phyloP scores from a whole-genome alignment of 768 basidiomycete genomes.

The Hemileccinum impolitum region DNA sequence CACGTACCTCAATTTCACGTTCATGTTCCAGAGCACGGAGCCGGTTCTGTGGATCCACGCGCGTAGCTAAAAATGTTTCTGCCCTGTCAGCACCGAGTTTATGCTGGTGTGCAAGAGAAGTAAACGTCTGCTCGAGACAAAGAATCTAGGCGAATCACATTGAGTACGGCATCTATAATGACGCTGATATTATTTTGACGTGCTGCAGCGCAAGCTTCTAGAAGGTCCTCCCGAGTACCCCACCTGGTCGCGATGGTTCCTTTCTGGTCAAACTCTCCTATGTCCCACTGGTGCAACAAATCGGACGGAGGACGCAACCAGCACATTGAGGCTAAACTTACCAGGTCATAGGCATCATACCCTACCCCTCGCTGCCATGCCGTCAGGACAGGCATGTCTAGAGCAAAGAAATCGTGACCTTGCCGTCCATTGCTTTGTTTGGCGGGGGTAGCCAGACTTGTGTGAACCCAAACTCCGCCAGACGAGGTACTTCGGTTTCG shows the following conservation, averaged over 20 bases:
- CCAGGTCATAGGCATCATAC: constrained; percentile 85
- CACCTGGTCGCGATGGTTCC: constrained; percentile 72
- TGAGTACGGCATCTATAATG: constrained; percentile 85
- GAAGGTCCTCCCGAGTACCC: constrained; percentile 81
- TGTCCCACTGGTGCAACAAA: constrained; percentile 63
- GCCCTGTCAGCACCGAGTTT: constrained; percentile 80
- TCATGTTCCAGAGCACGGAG: constrained; percentile 54
- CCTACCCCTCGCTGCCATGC: constrained; percentile 59
- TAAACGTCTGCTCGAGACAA: constrained; percentile 4
- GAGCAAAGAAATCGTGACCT: constrained; percentile 33
- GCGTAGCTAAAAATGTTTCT: constrained; percentile 68
- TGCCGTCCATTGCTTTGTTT: constrained; percentile 64
- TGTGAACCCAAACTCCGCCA: constrained; percentile 69
- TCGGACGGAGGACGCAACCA: not conserved
- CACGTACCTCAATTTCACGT: constrained; percentile 63
- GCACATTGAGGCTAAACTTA: constrained; percentile 29
- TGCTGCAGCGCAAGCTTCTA: constrained; percentile 67
- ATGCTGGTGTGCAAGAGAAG: constrained; percentile 44
- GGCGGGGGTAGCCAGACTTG: constrained; percentile 84
- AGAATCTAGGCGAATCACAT: constrained; percentile 45
- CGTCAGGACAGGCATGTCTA: constrained; percentile 7
- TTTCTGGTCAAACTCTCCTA: constrained; percentile 82
- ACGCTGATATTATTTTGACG: constrained; percentile 67
- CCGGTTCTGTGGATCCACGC: constrained; percentile 68
- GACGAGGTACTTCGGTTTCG: constrained; percentile 56